A percentile compares a stretch with the other conserved stretches of the same genome.
These are phyloP conservation scores for Podaxis mareebaensis DNA, from an alignment of 768 basidiomycete genomes.

Conservation along the genomic window DNA sequence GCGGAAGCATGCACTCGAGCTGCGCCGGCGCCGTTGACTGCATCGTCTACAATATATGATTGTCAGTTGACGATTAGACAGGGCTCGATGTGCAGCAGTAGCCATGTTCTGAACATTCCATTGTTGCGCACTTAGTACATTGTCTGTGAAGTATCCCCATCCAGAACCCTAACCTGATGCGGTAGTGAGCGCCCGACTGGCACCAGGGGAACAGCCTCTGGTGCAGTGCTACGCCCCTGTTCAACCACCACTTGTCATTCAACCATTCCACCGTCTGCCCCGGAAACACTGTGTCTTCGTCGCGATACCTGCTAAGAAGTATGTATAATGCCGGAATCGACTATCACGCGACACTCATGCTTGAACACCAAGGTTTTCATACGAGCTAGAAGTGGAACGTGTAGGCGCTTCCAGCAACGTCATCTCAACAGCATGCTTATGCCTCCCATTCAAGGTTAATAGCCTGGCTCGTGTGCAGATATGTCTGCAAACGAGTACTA, in stretches of 20 bases:
- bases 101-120: not conserved
- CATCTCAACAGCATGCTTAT: not conserved
- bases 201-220: conserved; percentile 6
- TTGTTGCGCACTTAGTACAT: not conserved
- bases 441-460: not conserved
- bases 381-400: not conserved
- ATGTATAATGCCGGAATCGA: not conserved
- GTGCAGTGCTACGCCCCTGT: not conserved
- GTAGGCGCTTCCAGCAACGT: not conserved
- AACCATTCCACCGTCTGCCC: not conserved
- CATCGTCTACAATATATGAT: no score
- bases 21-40: no score
- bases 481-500: conserved; percentile 12
- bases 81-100: no score
- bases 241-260: not conserved
- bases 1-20: not conserved
- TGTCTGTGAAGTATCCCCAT: conserved; percentile 1
- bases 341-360: not conserved
- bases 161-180: conserved; percentile 8
- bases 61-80: no score
- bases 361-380: not conserved
- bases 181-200: not conserved
- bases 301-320: not conserved
- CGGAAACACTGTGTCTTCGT: not conserved
- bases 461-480: not conserved